Percentiles rank a stretch among this genome's conserved stretches.
Evolutionary conservation across 2,329 filamentous ascomycete species (phyloP).

Genomic region (Colletotrichum magnum): DNA sequence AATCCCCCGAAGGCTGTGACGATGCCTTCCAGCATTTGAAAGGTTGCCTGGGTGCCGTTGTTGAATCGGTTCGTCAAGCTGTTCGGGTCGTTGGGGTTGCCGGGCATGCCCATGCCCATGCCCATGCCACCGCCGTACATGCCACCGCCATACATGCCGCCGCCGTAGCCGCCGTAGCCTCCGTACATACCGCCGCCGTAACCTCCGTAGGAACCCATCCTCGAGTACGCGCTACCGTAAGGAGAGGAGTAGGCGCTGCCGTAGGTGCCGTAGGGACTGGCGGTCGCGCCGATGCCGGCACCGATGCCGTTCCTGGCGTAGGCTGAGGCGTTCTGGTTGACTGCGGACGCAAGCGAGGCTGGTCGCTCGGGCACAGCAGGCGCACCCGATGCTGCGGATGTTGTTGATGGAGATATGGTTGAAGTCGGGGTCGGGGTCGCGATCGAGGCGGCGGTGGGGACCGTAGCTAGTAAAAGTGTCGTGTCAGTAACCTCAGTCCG

Average conservation of each 20-base stretch:
- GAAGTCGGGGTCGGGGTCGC: slow-evolving; percentile 57
- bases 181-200: slow-evolving; percentile 59
- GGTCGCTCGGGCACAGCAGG: slow-evolving; percentile 88
- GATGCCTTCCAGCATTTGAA: slow-evolving; percentile 98
- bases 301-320: slow-evolving; percentile 71
- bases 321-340: slow-evolving; percentile 89
- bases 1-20: slow-evolving; percentile 98
- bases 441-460: slow-evolving; percentile 57
- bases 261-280: slow-evolving; percentile 63
- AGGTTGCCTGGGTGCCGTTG: slow-evolving; percentile 95
- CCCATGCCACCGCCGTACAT: slow-evolving; percentile 54
- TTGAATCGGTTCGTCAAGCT: slow-evolving; percentile 96
- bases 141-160: slow-evolving; percentile 46
- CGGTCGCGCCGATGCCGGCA: slow-evolving; percentile 44
- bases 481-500: slow-evolving; percentile 34
- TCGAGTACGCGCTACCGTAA: slow-evolving; percentile 51
- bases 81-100: slow-evolving; percentile 86
- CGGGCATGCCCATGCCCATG: slow-evolving; percentile 57
- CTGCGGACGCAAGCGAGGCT: slow-evolving; percentile 80
- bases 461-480: slow-evolving; percentile 43
- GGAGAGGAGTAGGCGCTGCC: slow-evolving; percentile 56
- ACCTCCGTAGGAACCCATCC: slow-evolving; percentile 65
- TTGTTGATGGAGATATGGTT: slow-evolving; percentile 54
- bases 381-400: slow-evolving; percentile 55
- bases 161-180: slow-evolving; percentile 58